Percentiles rank a stretch among this genome's conserved stretches.
Conservation (phyloP, 2,329 filamentous ascomycete species). For the Mycosphaerelloides madeirae region DNA sequence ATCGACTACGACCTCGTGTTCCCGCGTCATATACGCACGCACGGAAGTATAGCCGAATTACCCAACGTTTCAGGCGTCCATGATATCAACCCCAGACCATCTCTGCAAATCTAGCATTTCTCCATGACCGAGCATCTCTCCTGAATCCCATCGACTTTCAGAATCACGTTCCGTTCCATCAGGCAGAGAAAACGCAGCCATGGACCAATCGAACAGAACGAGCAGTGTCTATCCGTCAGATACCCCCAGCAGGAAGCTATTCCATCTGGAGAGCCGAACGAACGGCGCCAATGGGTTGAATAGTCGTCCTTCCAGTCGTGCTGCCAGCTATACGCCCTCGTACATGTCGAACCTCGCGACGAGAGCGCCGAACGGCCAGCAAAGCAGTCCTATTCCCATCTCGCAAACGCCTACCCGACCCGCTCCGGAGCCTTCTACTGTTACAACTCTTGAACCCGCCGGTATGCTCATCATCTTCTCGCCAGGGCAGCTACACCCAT, state of each 20-base stretch:
- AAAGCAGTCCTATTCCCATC: constrained; percentile 1
- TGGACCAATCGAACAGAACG: constrained; percentile 2
- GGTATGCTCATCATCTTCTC: constrained; percentile 16
- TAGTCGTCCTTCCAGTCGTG: not conserved
- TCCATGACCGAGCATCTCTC: too few species aligned
- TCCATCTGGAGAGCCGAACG: constrained; percentile 4
- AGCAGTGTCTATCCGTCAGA: constrained; percentile 6
- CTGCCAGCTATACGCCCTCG: constrained; percentile 6
- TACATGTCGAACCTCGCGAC: constrained; percentile 7
- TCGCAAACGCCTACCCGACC: not conserved
- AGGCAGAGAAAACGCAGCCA: too few species aligned
- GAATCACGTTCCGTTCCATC: too few species aligned
- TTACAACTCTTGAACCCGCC: constrained; percentile 3
- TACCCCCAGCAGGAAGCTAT: not conserved
- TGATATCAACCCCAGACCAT: too few species aligned
- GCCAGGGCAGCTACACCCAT: constrained; percentile 7
- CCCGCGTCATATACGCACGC: too few species aligned
- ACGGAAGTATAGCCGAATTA: too few species aligned
- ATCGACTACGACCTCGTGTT: too few species aligned
- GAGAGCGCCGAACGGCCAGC: not conserved
- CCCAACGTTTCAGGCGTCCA: too few species aligned
- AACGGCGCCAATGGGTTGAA: constrained; percentile 1
- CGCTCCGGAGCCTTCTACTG: not conserved
- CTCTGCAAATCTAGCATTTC: too few species aligned
- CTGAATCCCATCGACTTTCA: too few species aligned